phyloP scores from a whole-genome alignment of 768 basidiomycete genomes.

The Cystofilobasidium ferigula region DNA sequence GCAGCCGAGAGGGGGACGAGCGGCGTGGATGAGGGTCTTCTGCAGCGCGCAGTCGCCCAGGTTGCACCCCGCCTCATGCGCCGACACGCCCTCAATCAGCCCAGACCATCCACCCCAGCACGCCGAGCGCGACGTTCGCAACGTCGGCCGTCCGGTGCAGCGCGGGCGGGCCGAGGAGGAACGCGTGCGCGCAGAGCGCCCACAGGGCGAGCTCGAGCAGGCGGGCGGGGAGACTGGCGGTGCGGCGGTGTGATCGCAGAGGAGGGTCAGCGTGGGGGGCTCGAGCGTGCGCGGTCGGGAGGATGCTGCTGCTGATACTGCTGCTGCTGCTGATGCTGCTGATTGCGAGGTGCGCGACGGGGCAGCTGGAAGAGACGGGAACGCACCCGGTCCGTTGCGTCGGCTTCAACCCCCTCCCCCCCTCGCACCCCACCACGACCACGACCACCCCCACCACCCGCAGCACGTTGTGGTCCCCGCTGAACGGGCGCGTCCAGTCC shows the following conservation, averaged over 20 bases:
- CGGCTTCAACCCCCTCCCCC: not conserved
- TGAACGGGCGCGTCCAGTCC: conserved; percentile 62
- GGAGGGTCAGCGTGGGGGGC: conserved; percentile 26
- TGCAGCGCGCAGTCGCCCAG: too few species aligned
- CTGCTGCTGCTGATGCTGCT: too few species aligned
- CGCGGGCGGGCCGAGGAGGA: conserved; percentile 56
- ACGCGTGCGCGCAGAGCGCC: conserved; percentile 46
- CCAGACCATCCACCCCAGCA: not conserved
- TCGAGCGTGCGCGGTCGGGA: conserved; percentile 31
- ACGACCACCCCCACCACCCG: conserved; percentile 25
- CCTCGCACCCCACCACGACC: conserved; percentile 13
- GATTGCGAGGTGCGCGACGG: conserved; percentile 25
- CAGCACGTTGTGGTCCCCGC: conserved; percentile 54
- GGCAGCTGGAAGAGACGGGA: not conserved
- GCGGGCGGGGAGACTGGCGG: not conserved
- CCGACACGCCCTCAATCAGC: too few species aligned
- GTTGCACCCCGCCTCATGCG: too few species aligned
- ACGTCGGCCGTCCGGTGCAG: conserved; percentile 58
- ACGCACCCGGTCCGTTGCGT: not conserved
- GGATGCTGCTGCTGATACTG: too few species aligned
- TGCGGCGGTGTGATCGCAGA: not conserved
- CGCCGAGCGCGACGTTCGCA: conserved; percentile 42
- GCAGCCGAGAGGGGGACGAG: too few species aligned
- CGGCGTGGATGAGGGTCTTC: too few species aligned
- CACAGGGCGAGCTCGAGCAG: not conserved